phyloP scores from a whole-genome alignment of 73 alveolate species.

The Tetrahymena borealis region DNA sequence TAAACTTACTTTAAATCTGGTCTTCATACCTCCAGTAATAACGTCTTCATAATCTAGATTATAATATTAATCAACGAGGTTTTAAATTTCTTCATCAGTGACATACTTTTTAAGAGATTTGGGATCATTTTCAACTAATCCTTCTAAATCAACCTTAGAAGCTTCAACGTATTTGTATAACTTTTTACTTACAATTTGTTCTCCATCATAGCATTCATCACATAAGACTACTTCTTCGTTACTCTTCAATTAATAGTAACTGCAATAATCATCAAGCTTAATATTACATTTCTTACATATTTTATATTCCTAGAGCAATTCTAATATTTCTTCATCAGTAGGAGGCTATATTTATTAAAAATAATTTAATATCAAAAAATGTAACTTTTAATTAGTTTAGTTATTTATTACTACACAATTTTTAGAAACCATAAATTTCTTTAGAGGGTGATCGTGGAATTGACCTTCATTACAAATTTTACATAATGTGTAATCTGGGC shows the following conservation, averaged over 20 bases:
- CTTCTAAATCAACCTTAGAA: constrained; percentile 6
- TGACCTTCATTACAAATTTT: constrained; percentile 62
- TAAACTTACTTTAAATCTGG: constrained; percentile 56
- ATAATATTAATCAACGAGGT: constrained; percentile 75
- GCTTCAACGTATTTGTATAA: constrained; percentile 9
- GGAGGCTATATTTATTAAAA: not conserved
- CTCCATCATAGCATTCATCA: constrained; percentile 31
- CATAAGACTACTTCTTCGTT: constrained; percentile 3
- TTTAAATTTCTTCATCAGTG: constrained; percentile 32
- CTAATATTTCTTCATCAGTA: constrained; percentile 10
- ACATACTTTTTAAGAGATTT: constrained; percentile 4
- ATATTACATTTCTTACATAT: constrained; percentile 34
- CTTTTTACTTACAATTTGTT: not conserved
- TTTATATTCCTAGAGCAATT: constrained; percentile 13
- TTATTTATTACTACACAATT: constrained; percentile 59
- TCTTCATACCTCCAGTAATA: constrained; percentile 77
- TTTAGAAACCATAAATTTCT: constrained; percentile 73
- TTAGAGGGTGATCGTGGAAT: constrained; percentile 82
- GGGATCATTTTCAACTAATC: constrained; percentile 17
- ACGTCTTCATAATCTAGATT: constrained; percentile 90
- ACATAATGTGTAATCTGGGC: constrained; percentile 94
- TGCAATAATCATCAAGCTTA: constrained; percentile 24
- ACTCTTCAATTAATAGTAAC: constrained; percentile 11
- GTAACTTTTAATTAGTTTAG: not conserved
- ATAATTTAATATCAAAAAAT: not conserved